Percentiles rank a stretch among this genome's conserved stretches.
phyloP scores from a whole-genome alignment of 164 flowering plant genomes.

The Magnolia kwangsiensis region DNA sequence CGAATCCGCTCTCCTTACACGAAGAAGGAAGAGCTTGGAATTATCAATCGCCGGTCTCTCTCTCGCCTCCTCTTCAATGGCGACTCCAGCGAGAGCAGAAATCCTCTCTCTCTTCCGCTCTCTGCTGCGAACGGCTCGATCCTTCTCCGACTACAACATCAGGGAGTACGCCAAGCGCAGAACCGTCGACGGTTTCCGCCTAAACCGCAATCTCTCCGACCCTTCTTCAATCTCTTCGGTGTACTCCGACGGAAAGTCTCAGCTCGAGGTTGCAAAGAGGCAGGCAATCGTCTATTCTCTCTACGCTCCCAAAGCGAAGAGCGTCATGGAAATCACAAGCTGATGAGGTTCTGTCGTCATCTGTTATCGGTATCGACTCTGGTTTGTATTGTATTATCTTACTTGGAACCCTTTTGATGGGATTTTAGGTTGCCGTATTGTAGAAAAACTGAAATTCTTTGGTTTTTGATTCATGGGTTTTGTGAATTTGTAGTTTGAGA shows the following conservation, averaged over 20 bases:
- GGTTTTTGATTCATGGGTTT: neutral
- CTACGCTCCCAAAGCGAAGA: conserved; percentile 55
- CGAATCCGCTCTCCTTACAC: too few relatives aligned
- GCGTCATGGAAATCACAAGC: conserved; percentile 54
- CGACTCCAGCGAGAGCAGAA: conserved; percentile 17
- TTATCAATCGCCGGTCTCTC: neutral
- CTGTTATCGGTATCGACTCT: too few relatives aligned
- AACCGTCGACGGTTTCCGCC: conserved; percentile 61
- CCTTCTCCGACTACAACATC: conserved; percentile 73
- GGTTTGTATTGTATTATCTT: too few relatives aligned
- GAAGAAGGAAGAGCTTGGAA: too few relatives aligned
- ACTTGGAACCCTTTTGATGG: neutral
- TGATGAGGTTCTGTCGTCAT: neutral
- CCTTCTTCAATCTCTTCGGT: conserved; percentile 41
- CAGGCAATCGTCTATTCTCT: conserved; percentile 64
- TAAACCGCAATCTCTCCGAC: conserved; percentile 42
- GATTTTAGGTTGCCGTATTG: neutral
- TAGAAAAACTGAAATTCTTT: neutral
- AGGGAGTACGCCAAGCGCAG: conserved; percentile 73
- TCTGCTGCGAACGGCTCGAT: conserved; percentile 53
- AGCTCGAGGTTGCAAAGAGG: conserved; percentile 59
- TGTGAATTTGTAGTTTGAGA: neutral
- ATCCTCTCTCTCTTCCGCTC: conserved; percentile 21
- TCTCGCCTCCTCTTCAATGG: conserved; percentile 4
- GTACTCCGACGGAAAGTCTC: conserved; percentile 51